Conservation (phyloP, 2,329 filamentous ascomycete species). For the Fusarium compactum region DNA sequence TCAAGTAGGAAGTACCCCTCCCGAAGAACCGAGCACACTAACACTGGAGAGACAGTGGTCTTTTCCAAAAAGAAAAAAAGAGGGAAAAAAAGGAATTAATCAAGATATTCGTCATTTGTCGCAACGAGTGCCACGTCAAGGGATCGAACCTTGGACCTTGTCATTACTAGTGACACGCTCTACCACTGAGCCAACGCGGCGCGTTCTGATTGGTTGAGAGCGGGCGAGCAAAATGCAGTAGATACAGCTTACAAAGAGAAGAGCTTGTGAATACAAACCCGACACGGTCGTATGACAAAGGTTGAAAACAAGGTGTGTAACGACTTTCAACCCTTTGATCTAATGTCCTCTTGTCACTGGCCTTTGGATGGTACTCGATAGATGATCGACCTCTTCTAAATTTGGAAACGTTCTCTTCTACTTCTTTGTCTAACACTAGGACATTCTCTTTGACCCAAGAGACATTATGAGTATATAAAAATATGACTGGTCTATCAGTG, state of each 20-base stretch:
- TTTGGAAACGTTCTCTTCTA: background rate
- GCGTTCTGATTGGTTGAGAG: background rate
- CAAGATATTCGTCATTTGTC: background rate
- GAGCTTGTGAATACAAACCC: background rate
- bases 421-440: no score
- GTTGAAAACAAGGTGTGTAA: background rate
- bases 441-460: background rate
- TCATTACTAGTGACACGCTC: constrained; percentile 15
- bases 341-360: background rate
- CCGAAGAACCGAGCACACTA: background rate
- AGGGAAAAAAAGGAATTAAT: background rate
- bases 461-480: background rate
- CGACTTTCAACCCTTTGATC: background rate
- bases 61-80: background rate
- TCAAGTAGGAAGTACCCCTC: background rate
- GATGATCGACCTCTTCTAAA: background rate
- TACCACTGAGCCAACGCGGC: constrained; percentile 14
- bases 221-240: fast-evolving
- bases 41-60: background rate
- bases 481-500: background rate
- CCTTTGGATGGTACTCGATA: background rate
- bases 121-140: background rate
- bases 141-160: constrained; percentile 12
- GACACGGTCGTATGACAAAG: background rate
- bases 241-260: background rate